Conservation (phyloP, 2,329 filamentous ascomycete genomes). For the Hansfordia pulvinata region DNA sequence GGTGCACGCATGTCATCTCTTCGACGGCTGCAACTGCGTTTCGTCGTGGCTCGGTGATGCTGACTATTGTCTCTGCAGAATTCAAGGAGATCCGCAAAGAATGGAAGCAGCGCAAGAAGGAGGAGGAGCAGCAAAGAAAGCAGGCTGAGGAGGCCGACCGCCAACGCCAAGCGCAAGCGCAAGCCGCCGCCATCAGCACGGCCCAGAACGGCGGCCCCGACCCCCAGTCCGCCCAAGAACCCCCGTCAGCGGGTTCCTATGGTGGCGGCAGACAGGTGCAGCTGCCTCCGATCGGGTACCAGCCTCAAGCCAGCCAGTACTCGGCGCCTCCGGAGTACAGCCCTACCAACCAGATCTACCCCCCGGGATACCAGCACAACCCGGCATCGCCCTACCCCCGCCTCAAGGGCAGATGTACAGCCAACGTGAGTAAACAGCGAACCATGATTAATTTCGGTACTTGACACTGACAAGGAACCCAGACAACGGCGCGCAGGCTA, state of each 20-base stretch:
- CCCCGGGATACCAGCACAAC: constrained; percentile 35
- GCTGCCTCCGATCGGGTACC: constrained; percentile 64
- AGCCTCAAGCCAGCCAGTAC: constrained; percentile 43
- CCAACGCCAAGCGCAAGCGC: constrained; percentile 33
- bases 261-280: constrained; percentile 45
- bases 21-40: not conserved
- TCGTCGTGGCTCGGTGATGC: constrained; percentile 5
- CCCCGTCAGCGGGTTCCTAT: constrained; percentile 40
- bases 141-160: constrained; percentile 76
- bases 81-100: constrained; percentile 99
- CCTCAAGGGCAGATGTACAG: constrained; percentile 48
- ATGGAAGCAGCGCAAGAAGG: constrained; percentile 99
- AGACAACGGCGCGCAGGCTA: constrained; percentile 2
- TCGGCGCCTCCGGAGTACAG: constrained; percentile 48
- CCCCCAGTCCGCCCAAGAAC: constrained; percentile 36
- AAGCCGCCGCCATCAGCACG: constrained; percentile 36
- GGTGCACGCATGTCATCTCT: not conserved
- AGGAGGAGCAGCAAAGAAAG: constrained; percentile 83
- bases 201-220: constrained; percentile 35
- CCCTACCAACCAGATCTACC: constrained; percentile 36
- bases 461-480: constrained; percentile 1
- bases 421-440: constrained; percentile 31
- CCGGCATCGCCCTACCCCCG: constrained; percentile 32
- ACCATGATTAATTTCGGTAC: constrained; percentile 1
- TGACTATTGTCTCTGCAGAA: constrained; percentile 42